phyloP scores from a whole-genome alignment of 768 basidiomycete species.

The Hypholoma sublateritium region DNA sequence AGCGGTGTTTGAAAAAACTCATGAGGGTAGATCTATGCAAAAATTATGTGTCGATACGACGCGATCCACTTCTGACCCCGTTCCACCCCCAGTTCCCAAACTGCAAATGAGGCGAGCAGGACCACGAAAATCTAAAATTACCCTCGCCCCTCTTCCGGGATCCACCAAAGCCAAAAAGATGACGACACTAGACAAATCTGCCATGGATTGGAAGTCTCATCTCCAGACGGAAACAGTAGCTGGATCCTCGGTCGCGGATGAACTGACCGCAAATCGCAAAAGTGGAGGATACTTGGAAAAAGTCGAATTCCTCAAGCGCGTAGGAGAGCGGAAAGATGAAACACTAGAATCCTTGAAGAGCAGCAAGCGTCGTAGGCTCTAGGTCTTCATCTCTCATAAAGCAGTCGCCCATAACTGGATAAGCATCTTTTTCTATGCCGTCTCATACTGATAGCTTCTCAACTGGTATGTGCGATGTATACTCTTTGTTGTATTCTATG shows the following conservation, averaged over 20 bases:
- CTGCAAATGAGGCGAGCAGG: slow-evolving; percentile 48
- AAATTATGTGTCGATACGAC: no score
- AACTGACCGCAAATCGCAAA: slow-evolving; percentile 71
- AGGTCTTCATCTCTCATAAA: background rate
- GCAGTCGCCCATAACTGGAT: no score
- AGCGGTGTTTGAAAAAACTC: background rate
- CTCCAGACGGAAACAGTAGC: slow-evolving; percentile 40
- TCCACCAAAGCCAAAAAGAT: slow-evolving; percentile 69
- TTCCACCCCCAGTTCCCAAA: slow-evolving; percentile 21
- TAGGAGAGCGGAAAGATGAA: slow-evolving; percentile 70
- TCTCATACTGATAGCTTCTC: no score
- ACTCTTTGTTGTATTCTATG: no score
- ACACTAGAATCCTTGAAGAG: slow-evolving; percentile 55
- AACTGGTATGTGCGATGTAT: no score
- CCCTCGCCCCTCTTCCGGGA: slow-evolving; percentile 54
- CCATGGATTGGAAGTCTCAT: slow-evolving; percentile 83
- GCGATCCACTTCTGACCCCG: background rate
- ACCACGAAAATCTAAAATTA: slow-evolving; percentile 64
- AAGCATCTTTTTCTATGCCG: no score
- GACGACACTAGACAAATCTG: slow-evolving; percentile 81
- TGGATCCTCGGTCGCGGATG: slow-evolving; percentile 50
- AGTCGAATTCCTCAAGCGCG: slow-evolving; percentile 78
- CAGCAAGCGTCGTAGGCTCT: slow-evolving; percentile 50
- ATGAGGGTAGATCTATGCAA: no score
- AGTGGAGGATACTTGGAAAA: slow-evolving; percentile 84